Percentiles rank a stretch among this genome's conserved stretches.
Evolutionary conservation across 306 rosid genomes (phyloP).

Genomic region (Psophocarpus tetragonolobus): DNA sequence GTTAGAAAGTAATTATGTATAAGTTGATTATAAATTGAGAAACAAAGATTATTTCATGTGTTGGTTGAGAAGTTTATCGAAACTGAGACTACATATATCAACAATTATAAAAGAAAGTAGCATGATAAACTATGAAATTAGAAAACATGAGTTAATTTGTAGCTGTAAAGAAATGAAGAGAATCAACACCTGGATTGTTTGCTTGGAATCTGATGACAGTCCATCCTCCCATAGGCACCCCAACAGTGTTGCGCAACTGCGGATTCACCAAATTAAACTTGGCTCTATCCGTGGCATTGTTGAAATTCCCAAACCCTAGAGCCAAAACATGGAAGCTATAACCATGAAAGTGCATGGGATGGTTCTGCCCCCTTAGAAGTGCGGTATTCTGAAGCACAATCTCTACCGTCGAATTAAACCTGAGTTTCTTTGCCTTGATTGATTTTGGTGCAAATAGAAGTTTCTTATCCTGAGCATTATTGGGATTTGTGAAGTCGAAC

Average conservation of each 20-base stretch:
- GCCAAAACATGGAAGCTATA: conserved; percentile 11
- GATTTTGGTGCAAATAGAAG: conserved; percentile 44
- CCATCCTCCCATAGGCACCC: conserved; percentile 51
- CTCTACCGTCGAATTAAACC: conserved; percentile 62
- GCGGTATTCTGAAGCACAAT: conserved; percentile 62
- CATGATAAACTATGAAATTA: not conserved
- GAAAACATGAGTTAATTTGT: too few relatives aligned
- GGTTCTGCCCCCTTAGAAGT: conserved; percentile 19
- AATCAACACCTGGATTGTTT: conserved; percentile 8
- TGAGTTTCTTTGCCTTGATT: conserved; percentile 52
- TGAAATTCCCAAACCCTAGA: conserved; percentile 25
- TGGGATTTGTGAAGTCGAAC: conserved; percentile 48
- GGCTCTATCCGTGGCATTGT: conserved; percentile 15
- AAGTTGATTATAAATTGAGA: too few relatives aligned
- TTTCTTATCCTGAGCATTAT: not conserved
- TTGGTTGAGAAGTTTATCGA: too few relatives aligned
- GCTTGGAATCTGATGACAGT: not conserved
- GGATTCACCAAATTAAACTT: conserved; percentile 48
- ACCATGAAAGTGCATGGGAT: conserved; percentile 21
- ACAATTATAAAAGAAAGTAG: not conserved
- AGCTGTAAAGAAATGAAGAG: not conserved
- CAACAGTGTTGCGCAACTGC: conserved; percentile 43
- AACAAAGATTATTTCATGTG: too few relatives aligned
- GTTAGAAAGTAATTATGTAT: too few relatives aligned
- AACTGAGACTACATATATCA: not conserved